Conservation (phyloP, 768 basidiomycete genomes). For the Leccinum sublutescens region DNA sequence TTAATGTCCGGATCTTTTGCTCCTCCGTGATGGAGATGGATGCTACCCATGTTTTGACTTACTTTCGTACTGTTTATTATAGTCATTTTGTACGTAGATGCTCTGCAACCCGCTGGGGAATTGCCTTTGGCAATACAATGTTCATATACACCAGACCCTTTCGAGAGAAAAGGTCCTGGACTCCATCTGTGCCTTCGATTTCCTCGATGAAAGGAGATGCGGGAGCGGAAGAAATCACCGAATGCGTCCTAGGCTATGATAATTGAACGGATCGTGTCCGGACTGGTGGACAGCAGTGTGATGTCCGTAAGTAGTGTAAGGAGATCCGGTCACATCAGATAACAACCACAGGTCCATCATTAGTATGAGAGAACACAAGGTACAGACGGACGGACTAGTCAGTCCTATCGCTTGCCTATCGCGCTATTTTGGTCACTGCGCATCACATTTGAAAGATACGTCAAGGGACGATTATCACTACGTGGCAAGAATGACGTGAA, state of each 20-base stretch:
- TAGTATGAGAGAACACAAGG: not conserved
- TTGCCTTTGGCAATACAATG: not conserved
- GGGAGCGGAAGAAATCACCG: not conserved
- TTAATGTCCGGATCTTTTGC: not conserved
- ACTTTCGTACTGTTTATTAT: conserved; percentile 1
- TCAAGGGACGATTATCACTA: not conserved
- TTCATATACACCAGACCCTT: not conserved
- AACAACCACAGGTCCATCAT: not conserved
- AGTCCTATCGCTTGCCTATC: not conserved
- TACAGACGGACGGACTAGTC: not conserved
- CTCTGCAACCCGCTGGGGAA: not conserved
- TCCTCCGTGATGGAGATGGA: not conserved
- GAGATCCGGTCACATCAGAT: not conserved
- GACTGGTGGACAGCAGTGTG: not conserved
- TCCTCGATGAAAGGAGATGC: not conserved
- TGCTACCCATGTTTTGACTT: not conserved
- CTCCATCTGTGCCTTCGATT: not conserved
- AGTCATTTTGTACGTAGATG: not conserved
- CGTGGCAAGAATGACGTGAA: not conserved
- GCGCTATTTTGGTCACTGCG: not conserved
- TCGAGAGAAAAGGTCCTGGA: not conserved
- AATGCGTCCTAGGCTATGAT: not conserved
- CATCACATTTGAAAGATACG: not conserved
- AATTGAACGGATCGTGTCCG: not conserved
- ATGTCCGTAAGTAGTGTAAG: not conserved